Percentiles rank a stretch among this genome's conserved stretches.
These are phyloP conservation scores for Phaeosphaeria sp. DNA, from an alignment of 2,329 filamentous ascomycete species.

Conservation along the genomic window DNA sequence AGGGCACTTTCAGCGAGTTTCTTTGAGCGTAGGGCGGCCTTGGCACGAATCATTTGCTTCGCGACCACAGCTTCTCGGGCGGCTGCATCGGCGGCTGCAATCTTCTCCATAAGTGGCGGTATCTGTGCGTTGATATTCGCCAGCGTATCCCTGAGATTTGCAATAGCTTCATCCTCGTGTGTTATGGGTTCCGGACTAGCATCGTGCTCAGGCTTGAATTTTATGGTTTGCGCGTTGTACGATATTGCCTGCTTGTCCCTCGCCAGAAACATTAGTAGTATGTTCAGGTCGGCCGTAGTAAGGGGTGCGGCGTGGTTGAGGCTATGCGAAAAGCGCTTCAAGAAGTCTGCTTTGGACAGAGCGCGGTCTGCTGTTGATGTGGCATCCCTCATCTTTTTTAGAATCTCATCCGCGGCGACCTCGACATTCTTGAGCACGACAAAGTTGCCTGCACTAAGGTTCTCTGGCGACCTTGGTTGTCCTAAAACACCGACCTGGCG, in stretches of 20 bases:
- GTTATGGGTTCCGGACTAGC: conserved; percentile 65
- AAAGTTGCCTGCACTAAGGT: conserved; percentile 66
- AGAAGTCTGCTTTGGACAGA: conserved; percentile 44
- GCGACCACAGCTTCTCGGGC: conserved; percentile 74
- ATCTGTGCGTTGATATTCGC: conserved; percentile 71
- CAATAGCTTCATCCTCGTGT: conserved; percentile 80
- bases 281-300: conserved; percentile 71
- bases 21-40: conserved; percentile 80
- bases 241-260: conserved; percentile 74
- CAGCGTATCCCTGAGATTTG: conserved; percentile 78
- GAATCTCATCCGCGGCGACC: conserved; percentile 55
- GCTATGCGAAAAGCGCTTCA: conserved; percentile 36
- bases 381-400: conserved; percentile 46
- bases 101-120: conserved; percentile 65
- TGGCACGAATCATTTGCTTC: conserved; percentile 77
- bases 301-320: conserved; percentile 37
- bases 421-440: conserved; percentile 72
- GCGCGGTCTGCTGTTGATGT: conserved; percentile 44
- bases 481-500: conserved; percentile 68
- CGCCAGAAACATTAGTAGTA: conserved; percentile 63
- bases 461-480: conserved; percentile 58
- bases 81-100: conserved; percentile 57
- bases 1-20: conserved; percentile 81
- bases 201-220: conserved; percentile 64
- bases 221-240: conserved; percentile 79